phyloP scores from a whole-genome alignment of 192 early-diverging fungal species.

The Coemansia sp. region DNA sequence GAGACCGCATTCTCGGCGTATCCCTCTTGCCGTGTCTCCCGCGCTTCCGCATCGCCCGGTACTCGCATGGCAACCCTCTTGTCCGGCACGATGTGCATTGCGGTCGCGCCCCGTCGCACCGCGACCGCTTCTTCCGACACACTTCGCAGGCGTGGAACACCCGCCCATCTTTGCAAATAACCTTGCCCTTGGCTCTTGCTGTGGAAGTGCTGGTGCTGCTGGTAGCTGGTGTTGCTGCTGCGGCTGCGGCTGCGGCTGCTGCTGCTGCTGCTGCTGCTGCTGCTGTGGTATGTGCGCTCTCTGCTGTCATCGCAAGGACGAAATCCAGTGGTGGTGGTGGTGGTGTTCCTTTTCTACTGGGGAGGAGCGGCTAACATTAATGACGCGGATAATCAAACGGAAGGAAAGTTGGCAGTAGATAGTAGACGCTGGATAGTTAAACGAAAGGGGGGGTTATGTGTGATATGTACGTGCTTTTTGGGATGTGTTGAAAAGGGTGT shows the following conservation, averaged over 20 bases:
- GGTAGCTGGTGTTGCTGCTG: no score
- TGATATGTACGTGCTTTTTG: no score
- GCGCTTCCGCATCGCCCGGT: constrained; percentile 54
- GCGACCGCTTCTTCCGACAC: constrained; percentile 45
- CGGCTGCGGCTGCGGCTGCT: no score
- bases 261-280: background rate
- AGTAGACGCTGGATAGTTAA: no score
- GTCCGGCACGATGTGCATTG: constrained; percentile 45
- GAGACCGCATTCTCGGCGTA: background rate
- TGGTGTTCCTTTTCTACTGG: no score
- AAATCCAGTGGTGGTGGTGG: no score
- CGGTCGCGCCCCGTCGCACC: constrained; percentile 41
- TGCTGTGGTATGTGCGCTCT: background rate
- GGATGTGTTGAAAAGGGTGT: no score
- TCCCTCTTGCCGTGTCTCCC: constrained; percentile 41
- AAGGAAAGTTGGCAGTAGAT: no score
- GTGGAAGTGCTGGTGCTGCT: background rate
- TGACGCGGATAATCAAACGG: no score
- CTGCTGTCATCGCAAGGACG: no score
- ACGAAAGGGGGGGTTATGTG: no score
- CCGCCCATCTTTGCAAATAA: constrained; percentile 53
- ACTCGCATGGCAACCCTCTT: constrained; percentile 47
- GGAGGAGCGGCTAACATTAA: no score
- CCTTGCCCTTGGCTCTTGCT: constrained; percentile 15
- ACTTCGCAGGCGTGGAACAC: constrained; percentile 55